Evolutionary conservation across 2,329 filamentous ascomycete genomes (phyloP), one percentile per base, ranked within the genome.

Genomic region (Xylariales sp.): DNA sequence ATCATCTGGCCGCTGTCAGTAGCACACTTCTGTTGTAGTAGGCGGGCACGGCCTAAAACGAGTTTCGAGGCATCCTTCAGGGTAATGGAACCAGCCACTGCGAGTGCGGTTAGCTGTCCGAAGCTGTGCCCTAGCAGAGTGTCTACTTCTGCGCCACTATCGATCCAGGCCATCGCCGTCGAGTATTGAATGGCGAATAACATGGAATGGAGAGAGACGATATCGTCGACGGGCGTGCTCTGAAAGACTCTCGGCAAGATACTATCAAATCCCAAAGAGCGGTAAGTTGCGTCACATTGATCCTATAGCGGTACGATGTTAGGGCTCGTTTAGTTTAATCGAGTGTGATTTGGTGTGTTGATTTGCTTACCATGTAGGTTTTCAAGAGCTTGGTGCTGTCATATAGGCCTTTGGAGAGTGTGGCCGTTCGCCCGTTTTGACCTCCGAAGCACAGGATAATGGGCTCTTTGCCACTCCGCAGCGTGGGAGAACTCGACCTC

Each of bases 91-190:
- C 79, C 79, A 3, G 79, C 75, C 0, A 82, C 70, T 14, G 73
- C 74, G 2, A 81, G 66, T 1, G 79, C 80, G 0, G 80, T 79
- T 0, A 82, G 64, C 62, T 83, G 73, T 5, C 81, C 81, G 49
- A 83, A 77, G 60, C 78, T 81, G 64, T 83, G 81, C 0, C 81
- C 81, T 8, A 82, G 64, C 6, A 82, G 49, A 1, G 75, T 74
- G 3, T 72, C 70, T 1, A 80, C 72, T 12, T 75, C 39, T 0
- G 82, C 45, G 28, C 76, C 73, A 67, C 70, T 69, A 48, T 77
- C 72, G 18, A 77, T 75, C 81, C 81, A 83, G 3, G 71, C 62
- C 39, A 68, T 74, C 0, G 81, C 80, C 45, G 73, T 77, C 0
- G 81, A 69, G 52, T 81, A 81, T 54, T 82, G 80, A 9, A 79